phyloP scores from a whole-genome alignment of 495 filamentous ascomycete genomes.

The Hypoxylon lienhwacheense region DNA sequence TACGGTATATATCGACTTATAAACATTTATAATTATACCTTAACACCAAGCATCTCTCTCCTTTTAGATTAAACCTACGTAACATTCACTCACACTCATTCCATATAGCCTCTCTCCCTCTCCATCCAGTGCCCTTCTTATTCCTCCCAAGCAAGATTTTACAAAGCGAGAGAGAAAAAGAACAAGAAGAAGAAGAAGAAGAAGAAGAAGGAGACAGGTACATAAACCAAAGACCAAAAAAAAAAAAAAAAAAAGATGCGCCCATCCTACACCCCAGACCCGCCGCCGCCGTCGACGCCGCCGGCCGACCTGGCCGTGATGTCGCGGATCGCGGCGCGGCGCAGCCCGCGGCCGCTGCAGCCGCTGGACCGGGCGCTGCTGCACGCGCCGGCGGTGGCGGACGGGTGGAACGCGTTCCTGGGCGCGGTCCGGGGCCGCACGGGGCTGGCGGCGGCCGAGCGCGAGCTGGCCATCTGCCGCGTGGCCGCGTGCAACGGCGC shows the following conservation, averaged over 20 bases:
- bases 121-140: too few relatives aligned
- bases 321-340: conserved; percentile 61
- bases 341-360: conserved; percentile 64
- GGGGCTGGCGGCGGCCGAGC: conserved; percentile 57
- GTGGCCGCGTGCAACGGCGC: conserved; percentile 74
- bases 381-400: conserved; percentile 69
- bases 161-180: neutral
- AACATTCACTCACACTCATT: too few relatives aligned
- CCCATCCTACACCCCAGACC: conserved; percentile 66
- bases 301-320: conserved; percentile 60
- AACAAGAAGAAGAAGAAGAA: neutral
- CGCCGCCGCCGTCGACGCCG: conserved; percentile 53
- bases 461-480: conserved; percentile 73
- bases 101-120: too few relatives aligned
- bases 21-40: too few relatives aligned
- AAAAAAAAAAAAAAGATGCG: conserved; percentile 58
- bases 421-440: conserved; percentile 72
- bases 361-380: conserved; percentile 73
- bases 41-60: too few relatives aligned
- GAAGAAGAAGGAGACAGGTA: neutral
- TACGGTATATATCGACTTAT: too few relatives aligned
- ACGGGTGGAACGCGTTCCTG: conserved; percentile 82
- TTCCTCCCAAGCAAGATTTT: too few relatives aligned
- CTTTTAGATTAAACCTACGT: too few relatives aligned
- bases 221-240: too few relatives aligned